Evolutionary conservation across 2,329 filamentous ascomycete genomes (phyloP), one percentile per base, ranked within the genome.

Genomic region (Cladophialophora psammophila): DNA sequence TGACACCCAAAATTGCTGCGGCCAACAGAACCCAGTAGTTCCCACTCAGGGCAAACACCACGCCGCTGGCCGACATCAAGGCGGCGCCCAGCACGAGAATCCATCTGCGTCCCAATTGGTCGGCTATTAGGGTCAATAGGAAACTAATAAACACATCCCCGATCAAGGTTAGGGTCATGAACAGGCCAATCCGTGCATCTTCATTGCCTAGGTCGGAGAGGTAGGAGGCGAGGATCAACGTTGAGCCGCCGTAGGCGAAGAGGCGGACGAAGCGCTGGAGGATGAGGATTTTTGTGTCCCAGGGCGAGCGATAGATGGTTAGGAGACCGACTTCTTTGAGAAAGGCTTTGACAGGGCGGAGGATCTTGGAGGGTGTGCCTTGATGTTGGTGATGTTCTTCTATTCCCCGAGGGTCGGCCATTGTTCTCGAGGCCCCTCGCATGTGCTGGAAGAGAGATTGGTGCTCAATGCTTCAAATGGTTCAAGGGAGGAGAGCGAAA

Each of bases 131-230:
- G 0, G 87, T 87, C 20, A 89, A 75, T 18, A 84, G 74, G 5
- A 88, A 83, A 1, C 84, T 85, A 7, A 90, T 83, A 0, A 85
- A 74, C 1, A 89, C 86, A 76, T 90, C 87, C 12, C 88, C 88
- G 1, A 83, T 74, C 13, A 90, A 80, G 0, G 88, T 90, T 42
- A 90, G 76, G 0, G 85, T 88, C 87, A 90, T 88, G 72, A 90
- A 89, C 6, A 89, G 74, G 5, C 88, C 88, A 66, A 90, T 89
- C 26, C 80, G 82, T 32, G 84, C 79, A 74, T 89, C 87, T 0
- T 86, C 80, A 62, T 88, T 83, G 0, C 79, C 77, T 12, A 90
- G 76, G 20, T 83, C 82, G 6, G 85, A 82, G 59, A 90, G 84
- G 74, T 88, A 89, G 15, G 88, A 84, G 10, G 86, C 88, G 53